These are phyloP conservation scores for Quercus wislizeni DNA, from an alignment of 306 rosid species.

Conservation along the genomic window DNA sequence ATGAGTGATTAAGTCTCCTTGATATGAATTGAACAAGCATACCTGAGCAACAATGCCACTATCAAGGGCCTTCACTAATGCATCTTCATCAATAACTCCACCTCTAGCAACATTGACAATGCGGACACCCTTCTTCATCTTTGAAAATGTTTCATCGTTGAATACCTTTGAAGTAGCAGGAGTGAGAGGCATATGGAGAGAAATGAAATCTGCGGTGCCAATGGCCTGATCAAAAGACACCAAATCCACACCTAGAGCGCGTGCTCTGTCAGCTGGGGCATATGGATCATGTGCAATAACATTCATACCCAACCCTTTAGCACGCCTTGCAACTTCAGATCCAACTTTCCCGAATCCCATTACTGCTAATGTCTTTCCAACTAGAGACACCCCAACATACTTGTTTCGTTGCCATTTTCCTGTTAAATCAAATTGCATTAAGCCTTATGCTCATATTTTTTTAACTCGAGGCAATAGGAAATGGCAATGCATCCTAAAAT, in stretches of 20 bases:
- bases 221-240: conserved; percentile 82
- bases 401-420: conserved; percentile 89
- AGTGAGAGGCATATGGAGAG: conserved; percentile 93
- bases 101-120: conserved; percentile 85
- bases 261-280: conserved; percentile 85
- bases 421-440: conserved; percentile 11
- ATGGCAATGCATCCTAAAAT: neutral
- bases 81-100: conserved; percentile 93
- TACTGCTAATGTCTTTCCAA: conserved; percentile 83
- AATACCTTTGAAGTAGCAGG: conserved; percentile 71
- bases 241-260: conserved; percentile 83
- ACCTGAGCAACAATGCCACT: conserved; percentile 89
- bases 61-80: conserved; percentile 75
- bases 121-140: conserved; percentile 86
- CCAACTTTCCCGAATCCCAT: conserved; percentile 97
- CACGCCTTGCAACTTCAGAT: conserved; percentile 87
- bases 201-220: conserved; percentile 71
- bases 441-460: neutral
- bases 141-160: conserved; percentile 60
- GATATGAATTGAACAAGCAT: neutral
- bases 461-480: neutral
- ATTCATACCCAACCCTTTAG: conserved; percentile 86
- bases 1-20: neutral
- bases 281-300: conserved; percentile 94
- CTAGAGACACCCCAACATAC: conserved; percentile 89